phyloP scores from a whole-genome alignment of 208 protist species.

The Acanthamoeba lenticulata region DNA sequence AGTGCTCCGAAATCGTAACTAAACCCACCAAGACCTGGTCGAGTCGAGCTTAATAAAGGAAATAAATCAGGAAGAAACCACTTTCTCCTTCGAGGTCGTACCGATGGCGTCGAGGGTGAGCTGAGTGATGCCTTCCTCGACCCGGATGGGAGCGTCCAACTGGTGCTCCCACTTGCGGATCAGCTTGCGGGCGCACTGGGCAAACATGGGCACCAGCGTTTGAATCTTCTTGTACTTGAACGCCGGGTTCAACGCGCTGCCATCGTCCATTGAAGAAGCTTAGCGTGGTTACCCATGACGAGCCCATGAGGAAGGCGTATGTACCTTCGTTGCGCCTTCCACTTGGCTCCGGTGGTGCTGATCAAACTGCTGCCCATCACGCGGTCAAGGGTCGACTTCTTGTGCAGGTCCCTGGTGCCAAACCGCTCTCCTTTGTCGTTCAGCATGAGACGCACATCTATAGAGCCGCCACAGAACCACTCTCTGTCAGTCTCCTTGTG shows the following conservation, averaged over 20 bases:
- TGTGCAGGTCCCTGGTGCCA: neutral
- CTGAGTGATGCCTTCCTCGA: neutral
- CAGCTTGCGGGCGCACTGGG: constrained; percentile 6
- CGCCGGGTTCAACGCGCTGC: constrained; percentile 16
- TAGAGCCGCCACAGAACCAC: neutral
- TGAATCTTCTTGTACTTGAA: constrained; percentile 60
- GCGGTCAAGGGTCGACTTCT: neutral
- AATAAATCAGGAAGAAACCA: neutral
- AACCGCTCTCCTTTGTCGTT: constrained; percentile 28
- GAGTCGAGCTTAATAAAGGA: neutral
- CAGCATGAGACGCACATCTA: neutral
- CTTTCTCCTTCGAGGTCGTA: neutral
- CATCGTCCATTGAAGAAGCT: neutral
- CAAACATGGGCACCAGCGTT: constrained; percentile 39
- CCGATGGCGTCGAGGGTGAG: constrained; percentile 44
- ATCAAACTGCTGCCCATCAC: constrained; percentile 44
- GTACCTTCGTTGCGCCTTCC: constrained; percentile 7
- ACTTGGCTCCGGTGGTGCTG: neutral
- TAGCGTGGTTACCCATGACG: neutral
- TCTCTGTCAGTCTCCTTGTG: neutral
- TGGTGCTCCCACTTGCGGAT: constrained; percentile 20
- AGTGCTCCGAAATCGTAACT: constrained; percentile 5
- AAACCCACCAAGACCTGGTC: neutral
- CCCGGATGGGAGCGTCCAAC: neutral
- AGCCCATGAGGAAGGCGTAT: no score